A percentile compares a stretch with the other conserved stretches of the same genome.
These are phyloP conservation scores for Speleostelium caveatum DNA, from an alignment of 78 protist genomes.

Conservation along the genomic window DNA sequence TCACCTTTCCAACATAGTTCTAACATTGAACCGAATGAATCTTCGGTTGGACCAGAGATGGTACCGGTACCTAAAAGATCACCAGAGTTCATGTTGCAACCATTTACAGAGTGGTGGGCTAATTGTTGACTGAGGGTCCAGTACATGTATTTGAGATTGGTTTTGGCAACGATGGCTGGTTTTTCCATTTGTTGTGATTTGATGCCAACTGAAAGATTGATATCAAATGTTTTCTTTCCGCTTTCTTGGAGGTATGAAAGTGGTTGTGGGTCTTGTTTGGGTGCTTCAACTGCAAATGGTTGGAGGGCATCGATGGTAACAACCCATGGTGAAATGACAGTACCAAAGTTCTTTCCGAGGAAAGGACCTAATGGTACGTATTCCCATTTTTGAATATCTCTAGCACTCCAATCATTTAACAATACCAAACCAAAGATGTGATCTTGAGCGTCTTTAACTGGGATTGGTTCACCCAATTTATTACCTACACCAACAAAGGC, in stretches of 20 bases:
- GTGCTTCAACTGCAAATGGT: constrained; percentile 87
- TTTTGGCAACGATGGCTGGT: constrained; percentile 21
- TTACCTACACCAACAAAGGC: constrained; percentile 91
- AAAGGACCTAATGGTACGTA: constrained; percentile 98
- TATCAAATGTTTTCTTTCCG: constrained; percentile 80
- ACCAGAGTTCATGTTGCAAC: constrained; percentile 95
- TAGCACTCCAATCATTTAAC: constrained; percentile 97
- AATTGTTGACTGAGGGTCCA: constrained; percentile 96
- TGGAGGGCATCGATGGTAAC: constrained; percentile 95
- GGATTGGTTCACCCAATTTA: constrained; percentile 88
- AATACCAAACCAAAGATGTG: constrained; percentile 95
- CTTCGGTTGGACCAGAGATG: constrained; percentile 91
- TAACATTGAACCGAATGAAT: constrained; percentile 89
- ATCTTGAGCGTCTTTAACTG: constrained; percentile 84
- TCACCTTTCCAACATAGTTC: constrained; percentile 93
- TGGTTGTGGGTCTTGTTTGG: constrained; percentile 84
- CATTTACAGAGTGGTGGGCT: constrained; percentile 93
- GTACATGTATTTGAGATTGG: constrained; percentile 88
- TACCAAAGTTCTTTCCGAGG: constrained; percentile 93
- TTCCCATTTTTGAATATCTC: constrained; percentile 95
- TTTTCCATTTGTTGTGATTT: constrained; percentile 16
- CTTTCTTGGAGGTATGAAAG: constrained; percentile 84
- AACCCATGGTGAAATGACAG: constrained; percentile 97
- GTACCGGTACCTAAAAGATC: constrained; percentile 96
- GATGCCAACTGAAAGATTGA: constrained; percentile 58